Percentiles rank a stretch among this genome's conserved stretches.
phyloP scores from a whole-genome alignment of 2,329 filamentous ascomycete species.

The Fonsecaea monophora region DNA sequence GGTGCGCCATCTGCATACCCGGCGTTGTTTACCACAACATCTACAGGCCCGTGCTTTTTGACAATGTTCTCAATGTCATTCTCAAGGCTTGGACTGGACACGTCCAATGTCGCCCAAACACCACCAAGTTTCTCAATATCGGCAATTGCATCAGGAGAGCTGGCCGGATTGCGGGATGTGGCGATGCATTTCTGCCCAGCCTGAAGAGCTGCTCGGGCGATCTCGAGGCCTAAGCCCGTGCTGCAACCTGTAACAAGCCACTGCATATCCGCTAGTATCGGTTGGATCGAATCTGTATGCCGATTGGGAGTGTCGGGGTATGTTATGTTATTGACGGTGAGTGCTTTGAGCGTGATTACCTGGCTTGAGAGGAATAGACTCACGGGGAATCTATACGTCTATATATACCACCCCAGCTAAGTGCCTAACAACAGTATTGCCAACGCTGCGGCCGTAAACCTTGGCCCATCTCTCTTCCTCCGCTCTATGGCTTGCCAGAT shows the following conservation, averaged over 20 bases:
- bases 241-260: conserved; percentile 42
- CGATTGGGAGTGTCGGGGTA: neutral
- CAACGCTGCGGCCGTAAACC: neutral
- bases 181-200: conserved; percentile 35
- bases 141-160: conserved; percentile 35
- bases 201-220: conserved; percentile 31
- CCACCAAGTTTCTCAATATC: conserved; percentile 38
- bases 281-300: neutral
- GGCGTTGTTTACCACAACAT: conserved; percentile 43
- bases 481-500: neutral
- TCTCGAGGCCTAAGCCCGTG: conserved; percentile 39
- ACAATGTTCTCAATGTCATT: conserved; percentile 24
- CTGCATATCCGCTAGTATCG: conserved; percentile 14
- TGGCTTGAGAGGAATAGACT: neutral
- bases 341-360: neutral
- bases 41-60: conserved; percentile 32
- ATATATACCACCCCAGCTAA: neutral
- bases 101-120: conserved; percentile 22
- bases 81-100: conserved; percentile 29
- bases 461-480: neutral
- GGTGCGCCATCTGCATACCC: conserved; percentile 33
- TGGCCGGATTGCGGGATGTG: conserved; percentile 37
- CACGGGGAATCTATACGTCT: neutral
- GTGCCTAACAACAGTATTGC: neutral
- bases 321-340: neutral